Base-by-base conservation (phyloP, 2,329 filamentous ascomycete genomes). In the Rutstroemia sp. region DNA sequence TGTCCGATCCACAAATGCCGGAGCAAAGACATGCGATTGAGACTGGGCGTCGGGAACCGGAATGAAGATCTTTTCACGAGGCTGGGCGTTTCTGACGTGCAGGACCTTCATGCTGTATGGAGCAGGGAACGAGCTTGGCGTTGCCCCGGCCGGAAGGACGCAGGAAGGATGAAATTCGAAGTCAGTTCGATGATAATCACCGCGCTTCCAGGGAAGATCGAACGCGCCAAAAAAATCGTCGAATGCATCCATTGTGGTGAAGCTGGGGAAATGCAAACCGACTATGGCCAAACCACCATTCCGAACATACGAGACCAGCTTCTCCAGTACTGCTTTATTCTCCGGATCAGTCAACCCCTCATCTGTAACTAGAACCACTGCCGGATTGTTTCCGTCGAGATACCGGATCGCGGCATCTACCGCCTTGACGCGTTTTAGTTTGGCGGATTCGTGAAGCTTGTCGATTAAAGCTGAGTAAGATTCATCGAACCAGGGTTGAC, bases 21-120 rank as follows among this genome's bases (percentile, higher is more conserved):
- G 44, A 2, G 57, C 14, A 39, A 65, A 62, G 17, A 64, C 25
- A 7, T 7, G 57, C 4, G 61, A 63, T 30, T 66, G 56, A 5
- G 54, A 58, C 12, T 12, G 48, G 10, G 45, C 57, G 12, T 60
- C 58, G 12, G 46, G 30, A 5, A 61, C 47, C 27, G 65, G 64
- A 30, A 67, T 51, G 46, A 63, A 67, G n/a, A 70, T 59, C 58
- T 62, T 68, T 38, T 70, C 66, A 2, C 63, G 21, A 5, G 48
- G 55, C 25, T 47, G 45, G 17, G 65, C 64, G 45, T 64, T 51
- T 46, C 61, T 58, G 30, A 71, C 55, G 58, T 70, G 65, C 8
- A 69, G 57, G 4, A 49, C 65, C 59, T 70, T 69, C 65, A 69
- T 67, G 51, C 57, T 65, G 47, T 64, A 67, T 12, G 57, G 42